Conservation (phyloP, 352 stramenopile species). For the Pythium chondricola region DNA sequence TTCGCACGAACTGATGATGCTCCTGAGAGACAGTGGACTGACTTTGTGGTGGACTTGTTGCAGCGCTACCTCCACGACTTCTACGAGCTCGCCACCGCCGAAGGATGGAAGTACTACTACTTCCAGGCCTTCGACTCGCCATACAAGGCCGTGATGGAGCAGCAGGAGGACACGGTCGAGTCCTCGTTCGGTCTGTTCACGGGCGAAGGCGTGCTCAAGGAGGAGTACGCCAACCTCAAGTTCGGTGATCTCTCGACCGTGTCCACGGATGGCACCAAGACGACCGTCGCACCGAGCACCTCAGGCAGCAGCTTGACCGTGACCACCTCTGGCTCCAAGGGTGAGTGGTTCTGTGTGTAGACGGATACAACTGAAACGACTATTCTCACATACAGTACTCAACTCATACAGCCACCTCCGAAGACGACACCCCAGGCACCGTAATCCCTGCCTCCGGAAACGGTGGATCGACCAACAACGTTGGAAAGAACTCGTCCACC, state of each 20-base stretch:
- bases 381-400: not conserved
- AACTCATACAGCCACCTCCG: not conserved
- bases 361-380: too few species aligned
- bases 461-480: not conserved
- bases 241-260: conserved; percentile 20
- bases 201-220: conserved; percentile 56
- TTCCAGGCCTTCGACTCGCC: conserved; percentile 80
- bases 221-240: conserved; percentile 46
- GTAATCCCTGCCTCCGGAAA: not conserved
- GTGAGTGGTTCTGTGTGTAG: too few species aligned
- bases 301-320: not conserved
- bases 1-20: too few species aligned
- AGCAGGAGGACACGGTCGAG: conserved; percentile 55
- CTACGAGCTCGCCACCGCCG: conserved; percentile 44
- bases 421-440: conserved; percentile 1
- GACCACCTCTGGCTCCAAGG: not conserved
- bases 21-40: too few species aligned
- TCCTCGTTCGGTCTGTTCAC: conserved; percentile 76
- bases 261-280: conserved; percentile 6
- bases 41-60: not conserved
- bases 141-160: conserved; percentile 57
- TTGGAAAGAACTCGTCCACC: conserved; percentile 4
- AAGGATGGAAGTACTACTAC: conserved; percentile 86
- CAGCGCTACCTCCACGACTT: conserved; percentile 77
- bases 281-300: conserved; percentile 10